Base-by-base conservation (phyloP, 768 basidiomycete species). In the Erythrobasidium yunnanense region DNA sequence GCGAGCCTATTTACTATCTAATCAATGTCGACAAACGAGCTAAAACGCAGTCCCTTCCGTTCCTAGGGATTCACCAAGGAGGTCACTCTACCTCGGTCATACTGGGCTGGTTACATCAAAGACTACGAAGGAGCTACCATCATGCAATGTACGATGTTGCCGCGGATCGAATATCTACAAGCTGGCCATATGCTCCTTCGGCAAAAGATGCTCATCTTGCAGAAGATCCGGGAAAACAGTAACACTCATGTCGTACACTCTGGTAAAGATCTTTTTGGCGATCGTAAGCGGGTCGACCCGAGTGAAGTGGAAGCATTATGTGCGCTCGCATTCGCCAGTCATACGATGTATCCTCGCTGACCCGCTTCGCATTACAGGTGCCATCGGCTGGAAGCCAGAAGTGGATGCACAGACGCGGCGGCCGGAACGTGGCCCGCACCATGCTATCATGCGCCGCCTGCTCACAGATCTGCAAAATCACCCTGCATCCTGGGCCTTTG, bases 81-180 rank as follows among this genome's bases (percentile, higher is more conserved):
- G 65, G 93, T 99, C 68, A 86, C 87, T 0, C 81, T 95, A n/a
- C 86, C 86, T 67, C 83, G 92, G 47, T 84, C 87, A 1, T 81
- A 86, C 6, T 99, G 95, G 95, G 92, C 93, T 0, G 95, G 92
- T 11, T 97, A 99, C 76, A 97, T 99, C 83, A 99, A 97, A 76
- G 95, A 99, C 75, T 99, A 99, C 77, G 95, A 99, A 76, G 93
- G 93, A 42, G 92, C 90, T 18, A 99, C 93, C 49, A 90, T 97
- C 78, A 96, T 99, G 92, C 89, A 92, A 78, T 99, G 95, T 74
- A 86, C 86, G 4, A 86, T 99, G 88, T 77, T 99, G n/a, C 84
- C 82, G 55, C 89, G 88, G 74, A 84, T 97, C 68, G 84, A 90
- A 74, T 99, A 97, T 73, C 80, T 92, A 67, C 81, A 87, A 70